Evolutionary conservation across 306 rosid species (phyloP).

Genomic region (Cicer judaicum): DNA sequence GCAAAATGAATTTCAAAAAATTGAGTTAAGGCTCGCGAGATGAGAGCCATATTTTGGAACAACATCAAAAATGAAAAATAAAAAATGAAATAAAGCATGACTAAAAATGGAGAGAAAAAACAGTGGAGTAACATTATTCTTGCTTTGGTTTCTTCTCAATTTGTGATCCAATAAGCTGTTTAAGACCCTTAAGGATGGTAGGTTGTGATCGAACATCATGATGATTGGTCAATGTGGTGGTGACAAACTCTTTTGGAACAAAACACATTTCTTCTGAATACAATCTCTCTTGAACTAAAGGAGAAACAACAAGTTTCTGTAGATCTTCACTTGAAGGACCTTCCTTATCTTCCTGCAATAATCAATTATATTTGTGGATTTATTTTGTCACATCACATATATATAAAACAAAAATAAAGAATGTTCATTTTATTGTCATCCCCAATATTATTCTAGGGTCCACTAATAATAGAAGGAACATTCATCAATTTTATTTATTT

Average conservation of each 20-base stretch:
- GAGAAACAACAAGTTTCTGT: conserved; percentile 49
- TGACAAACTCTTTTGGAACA: conserved; percentile 55
- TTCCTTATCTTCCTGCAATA: conserved; percentile 43
- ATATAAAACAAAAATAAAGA: not conserved
- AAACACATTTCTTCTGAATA: conserved; percentile 72
- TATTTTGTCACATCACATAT: not conserved
- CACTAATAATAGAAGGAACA: no score
- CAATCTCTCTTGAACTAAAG: conserved; percentile 72
- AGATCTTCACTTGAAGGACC: conserved; percentile 44
- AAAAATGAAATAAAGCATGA: not conserved
- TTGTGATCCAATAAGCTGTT: conserved; percentile 43
- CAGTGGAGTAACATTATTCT: conserved; percentile 4
- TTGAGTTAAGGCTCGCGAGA: conserved; percentile 30
- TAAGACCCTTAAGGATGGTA: conserved; percentile 48
- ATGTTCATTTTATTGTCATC: not conserved
- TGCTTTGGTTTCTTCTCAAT: conserved; percentile 30
- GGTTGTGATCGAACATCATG: conserved; percentile 47
- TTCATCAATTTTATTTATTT: not conserved
- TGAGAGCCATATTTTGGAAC: not conserved
- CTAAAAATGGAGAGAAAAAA: conserved; percentile 17
- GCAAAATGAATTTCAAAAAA: conserved; percentile 26
- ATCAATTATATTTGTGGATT: not conserved
- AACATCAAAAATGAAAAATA: not conserved
- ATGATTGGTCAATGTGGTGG: conserved; percentile 46
- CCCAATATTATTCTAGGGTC: no score